These are phyloP conservation scores for Penicillium palitans DNA, from an alignment of 2,329 filamentous ascomycete species.

Conservation along the genomic window DNA sequence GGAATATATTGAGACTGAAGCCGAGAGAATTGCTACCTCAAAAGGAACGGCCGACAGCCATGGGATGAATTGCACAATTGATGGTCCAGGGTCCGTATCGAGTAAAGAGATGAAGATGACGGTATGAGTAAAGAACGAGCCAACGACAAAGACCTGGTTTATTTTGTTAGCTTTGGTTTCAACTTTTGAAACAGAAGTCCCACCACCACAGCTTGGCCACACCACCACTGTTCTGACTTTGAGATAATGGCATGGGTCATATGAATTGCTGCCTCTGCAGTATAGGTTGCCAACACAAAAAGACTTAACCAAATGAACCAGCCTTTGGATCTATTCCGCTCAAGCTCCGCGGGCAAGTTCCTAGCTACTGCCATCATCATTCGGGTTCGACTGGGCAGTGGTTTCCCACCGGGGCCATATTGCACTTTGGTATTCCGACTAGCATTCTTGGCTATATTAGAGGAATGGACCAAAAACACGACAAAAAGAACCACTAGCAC, in stretches of 20 bases:
- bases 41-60: conserved; percentile 74
- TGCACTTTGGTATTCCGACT: background rate
- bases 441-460: background rate
- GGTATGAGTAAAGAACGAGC: conserved; percentile 81
- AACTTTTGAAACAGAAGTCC: conserved; percentile 33
- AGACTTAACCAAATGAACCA: conserved; percentile 74
- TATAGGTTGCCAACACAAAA: conserved; percentile 70
- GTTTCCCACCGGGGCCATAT: conserved; percentile 1
- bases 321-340: conserved; percentile 51
- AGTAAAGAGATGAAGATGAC: conserved; percentile 83
- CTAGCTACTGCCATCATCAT: background rate
- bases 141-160: conserved; percentile 75
- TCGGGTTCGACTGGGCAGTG: conserved; percentile 1
- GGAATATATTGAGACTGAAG: conserved; percentile 68
- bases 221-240: conserved; percentile 73
- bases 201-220: conserved; percentile 74
- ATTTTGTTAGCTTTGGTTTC: conserved; percentile 17
- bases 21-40: conserved; percentile 70
- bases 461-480: background rate
- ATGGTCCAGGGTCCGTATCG: conserved; percentile 79
- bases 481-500: background rate
- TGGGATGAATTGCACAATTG: conserved; percentile 72
- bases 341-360: background rate
- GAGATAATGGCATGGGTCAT: conserved; percentile 70
- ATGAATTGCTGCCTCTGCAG: conserved; percentile 71